Evolutionary conservation across 306 rosid species (phyloP), one percentile per base, ranked within the genome.

Genomic region (Styphnolobium japonicum): DNA sequence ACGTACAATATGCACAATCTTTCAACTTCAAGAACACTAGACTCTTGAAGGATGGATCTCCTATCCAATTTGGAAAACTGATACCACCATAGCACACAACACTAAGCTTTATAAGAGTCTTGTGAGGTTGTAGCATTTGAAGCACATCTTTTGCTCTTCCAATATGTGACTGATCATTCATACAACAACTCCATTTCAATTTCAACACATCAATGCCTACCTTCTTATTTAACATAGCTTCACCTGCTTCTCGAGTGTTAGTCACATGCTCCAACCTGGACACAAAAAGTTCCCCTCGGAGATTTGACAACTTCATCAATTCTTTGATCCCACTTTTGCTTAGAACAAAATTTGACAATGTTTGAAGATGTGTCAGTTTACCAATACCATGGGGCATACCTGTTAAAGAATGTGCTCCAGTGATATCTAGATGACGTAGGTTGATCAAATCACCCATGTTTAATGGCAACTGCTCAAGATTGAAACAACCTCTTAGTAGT

Each of bases 371-470:
- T 34, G 56, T 69, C 49, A 79, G 9, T 9, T 15, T 58, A 18
- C 82, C 71, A 33, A 49, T 68, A 19, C 19, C 48, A 1, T 25
- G 34, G 9, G 52, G 77, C 66, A 72, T 72, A 21, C 37, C 66
- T 57, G 18, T 55, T 72, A 53, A 36, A 55, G 66, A 72, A 34
- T 72, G 66, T 12, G 52, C 66, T 53, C 48, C 25, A 36, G 23
- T 52, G 22, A 57, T 68, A 15, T 79, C 77, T 22, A 77, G 61
- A 22, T 77, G 67, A 1, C 67, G 48, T 27, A 77, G 58, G 74
- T 68, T 68, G 25, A 68, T 68, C 58, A 68, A 45, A 25, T 68
- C 12, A 34, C 74, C 10, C 67, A 53, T 6, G 36, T 60, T 49
- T 31, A 3, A 57, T 0, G 71, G 83, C 5, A 79, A 63, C 9